Base-by-base conservation (phyloP, 805 yeast species). In the Limtongozyma cylindracea region DNA sequence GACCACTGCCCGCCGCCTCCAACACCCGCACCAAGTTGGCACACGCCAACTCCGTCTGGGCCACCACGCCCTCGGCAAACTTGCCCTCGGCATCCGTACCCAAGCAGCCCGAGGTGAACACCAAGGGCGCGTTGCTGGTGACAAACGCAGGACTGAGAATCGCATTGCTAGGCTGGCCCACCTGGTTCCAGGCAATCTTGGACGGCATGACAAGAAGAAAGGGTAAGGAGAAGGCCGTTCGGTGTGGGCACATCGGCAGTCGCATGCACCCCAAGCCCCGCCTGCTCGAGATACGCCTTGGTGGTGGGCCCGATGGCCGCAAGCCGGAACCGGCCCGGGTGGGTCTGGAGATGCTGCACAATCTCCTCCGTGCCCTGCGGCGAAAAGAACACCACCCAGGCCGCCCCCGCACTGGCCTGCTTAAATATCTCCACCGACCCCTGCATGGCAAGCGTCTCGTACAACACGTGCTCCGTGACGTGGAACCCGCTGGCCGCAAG, bases 301-400 rank as follows among this genome's bases (percentile, higher is more conserved):
- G 96, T 84, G 0, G 95, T 84, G 3, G 95, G 95, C 0, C 96
- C 96, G 26, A 84, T 84, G 3, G 82, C 66, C 0, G 91, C 94
- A 10, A 78, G 45, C 21, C 51, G 55, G 20, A 50, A 40, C 8
- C 8, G 10, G 11, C 5, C 5, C 19, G 24, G 15, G 9, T 5
- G 6, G 11, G 9, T 10, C n/a, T 5, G 8, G 10, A 49, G 23
- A 27, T 53, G 52, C 7, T 55, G 42, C 4, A 74, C 59, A 8
- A 80, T 67, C 1, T 42, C 49, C 14, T 56, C 59, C 0, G 91
- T 70, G 0, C 93, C 93, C 32, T 88, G 91, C 0, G 94, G 91
- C 29, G 94, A 76, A 43, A 82, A 84, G 27, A 84, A 71, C 0
- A 82, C 71, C 4, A 80, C 46, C 93, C 94, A 78, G 5, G 34